Conservation (phyloP, 2,329 filamentous ascomycete genomes). For the Coniella lustricola region DNA sequence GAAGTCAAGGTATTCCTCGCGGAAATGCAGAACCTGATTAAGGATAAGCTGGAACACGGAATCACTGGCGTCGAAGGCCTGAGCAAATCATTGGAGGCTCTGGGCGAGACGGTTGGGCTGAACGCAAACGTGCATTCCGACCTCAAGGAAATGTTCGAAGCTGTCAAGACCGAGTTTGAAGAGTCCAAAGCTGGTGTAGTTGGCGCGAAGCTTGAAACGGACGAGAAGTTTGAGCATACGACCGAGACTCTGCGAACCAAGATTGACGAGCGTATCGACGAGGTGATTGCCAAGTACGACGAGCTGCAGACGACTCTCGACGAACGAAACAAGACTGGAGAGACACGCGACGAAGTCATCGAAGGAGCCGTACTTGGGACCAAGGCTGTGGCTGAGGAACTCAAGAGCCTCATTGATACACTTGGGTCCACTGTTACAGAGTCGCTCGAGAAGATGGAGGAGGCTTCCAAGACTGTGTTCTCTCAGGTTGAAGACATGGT, state of each 20-base stretch:
- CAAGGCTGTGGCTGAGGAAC: conserved; percentile 77
- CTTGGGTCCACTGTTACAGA: conserved; percentile 76
- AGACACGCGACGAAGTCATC: conserved; percentile 65
- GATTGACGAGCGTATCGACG: conserved; percentile 61
- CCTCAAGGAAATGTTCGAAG: conserved; percentile 64
- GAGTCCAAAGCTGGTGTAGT: conserved; percentile 74
- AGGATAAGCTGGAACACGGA: conserved; percentile 69
- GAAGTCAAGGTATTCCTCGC: conserved; percentile 73
- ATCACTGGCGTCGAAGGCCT: conserved; percentile 65
- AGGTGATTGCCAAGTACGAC: conserved; percentile 81
- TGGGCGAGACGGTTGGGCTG: conserved; percentile 55
- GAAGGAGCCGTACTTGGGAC: conserved; percentile 67
- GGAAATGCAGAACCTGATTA: conserved; percentile 70
- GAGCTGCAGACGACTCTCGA: conserved; percentile 71
- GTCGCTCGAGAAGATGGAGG: conserved; percentile 77
- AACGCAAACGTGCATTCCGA: conserved; percentile 54
- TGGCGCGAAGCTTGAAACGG: conserved; percentile 72
- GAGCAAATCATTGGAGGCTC: conserved; percentile 59
- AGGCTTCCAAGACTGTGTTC: conserved; percentile 82
- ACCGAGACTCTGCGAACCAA: conserved; percentile 47
- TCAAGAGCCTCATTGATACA: conserved; percentile 79
- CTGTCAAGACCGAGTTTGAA: conserved; percentile 81
- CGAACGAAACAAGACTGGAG: conserved; percentile 64
- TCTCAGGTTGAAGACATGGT: conserved; percentile 74
- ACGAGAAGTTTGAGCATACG: conserved; percentile 64